phyloP scores from a whole-genome alignment of 2,329 filamentous ascomycete species.

The Neofusicoccum cordaticola region DNA sequence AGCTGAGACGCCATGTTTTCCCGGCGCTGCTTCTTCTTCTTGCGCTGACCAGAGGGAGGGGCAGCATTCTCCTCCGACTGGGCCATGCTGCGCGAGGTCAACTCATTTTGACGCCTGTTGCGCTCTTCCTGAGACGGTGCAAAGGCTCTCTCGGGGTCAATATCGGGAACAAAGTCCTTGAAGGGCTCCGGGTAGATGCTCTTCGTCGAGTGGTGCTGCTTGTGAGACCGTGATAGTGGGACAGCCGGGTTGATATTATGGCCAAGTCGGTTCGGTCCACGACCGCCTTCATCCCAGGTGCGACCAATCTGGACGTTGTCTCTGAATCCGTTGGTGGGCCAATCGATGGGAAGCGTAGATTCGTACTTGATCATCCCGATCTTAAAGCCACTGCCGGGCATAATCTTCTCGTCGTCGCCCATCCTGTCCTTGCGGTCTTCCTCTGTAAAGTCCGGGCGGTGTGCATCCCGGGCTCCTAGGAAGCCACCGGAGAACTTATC shows the following conservation, averaged over 20 bases:
- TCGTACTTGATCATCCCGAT: constrained; percentile 5
- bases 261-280: not conserved
- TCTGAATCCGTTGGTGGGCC: constrained; percentile 3
- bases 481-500: constrained; percentile 45
- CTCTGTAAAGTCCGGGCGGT: constrained; percentile 27
- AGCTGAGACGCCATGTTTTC: not conserved
- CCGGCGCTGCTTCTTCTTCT: not conserved
- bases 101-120: not conserved
- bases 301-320: constrained; percentile 80
- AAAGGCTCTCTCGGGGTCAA: not conserved
- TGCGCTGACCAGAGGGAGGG: not conserved
- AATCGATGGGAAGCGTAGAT: constrained; percentile 8
- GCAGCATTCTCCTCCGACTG: not conserved
- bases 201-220: not conserved
- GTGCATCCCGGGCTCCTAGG: constrained; percentile 30
- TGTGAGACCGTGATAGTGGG: not conserved
- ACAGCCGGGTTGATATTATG: constrained; percentile 1
- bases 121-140: not conserved
- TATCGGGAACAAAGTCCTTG: not conserved
- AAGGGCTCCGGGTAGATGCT: constrained; percentile 14
- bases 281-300: constrained; percentile 75
- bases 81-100: not conserved
- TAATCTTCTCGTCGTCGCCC: not conserved
- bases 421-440: not conserved
- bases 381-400: not conserved